Evolutionary conservation across 2,329 filamentous ascomycete species (phyloP), one percentile per base, ranked within the genome.

Genomic region (Alternaria gansuensis): DNA sequence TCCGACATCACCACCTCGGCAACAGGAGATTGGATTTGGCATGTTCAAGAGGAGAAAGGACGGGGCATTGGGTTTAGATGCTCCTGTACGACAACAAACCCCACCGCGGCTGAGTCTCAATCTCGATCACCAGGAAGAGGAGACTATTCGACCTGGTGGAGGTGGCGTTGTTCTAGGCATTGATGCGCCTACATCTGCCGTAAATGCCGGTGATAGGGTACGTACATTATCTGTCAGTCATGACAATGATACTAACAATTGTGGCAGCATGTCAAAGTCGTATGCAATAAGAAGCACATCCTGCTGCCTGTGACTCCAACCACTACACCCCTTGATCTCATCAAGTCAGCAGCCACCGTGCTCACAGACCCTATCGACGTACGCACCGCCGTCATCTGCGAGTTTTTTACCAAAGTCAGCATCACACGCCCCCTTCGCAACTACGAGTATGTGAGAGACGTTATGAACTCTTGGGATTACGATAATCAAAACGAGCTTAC

Each of bases 381-480:
- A 0, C 80, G 84, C 10, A 85, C 83, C 11, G 90, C 88, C 51
- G 83, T 95, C n/a, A 76, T 97, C 10, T 78, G 93, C 17, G 94
- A 98, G 76, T 87, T 85, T 21, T 97, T 93, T 74, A 80, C 83
- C 21, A 84, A 88, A 43, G 84, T 95, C 1, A 92, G 92, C 29
- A 82, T 98, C 2, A 91, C 96, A 75, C 87, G 94, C 37, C 90
- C 91, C 0, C 79, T 98, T 26, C 89, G 94, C 39, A 88, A 88
- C 37, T 97, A 97, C 74, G 94, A 98, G 79, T 87, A 87, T 62
- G 85, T 98, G 31, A 87, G 92, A 59, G 92, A 97, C 70, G 86
- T 97, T 23, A 86, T 97, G 84, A 96, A 96, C 75, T 96, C 93
- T 0, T 98, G 94, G 94, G 91, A 96, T 60, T 83, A 84, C 41